Base-by-base conservation (phyloP, 257 asterid species). In the Striga asiatica region DNA sequence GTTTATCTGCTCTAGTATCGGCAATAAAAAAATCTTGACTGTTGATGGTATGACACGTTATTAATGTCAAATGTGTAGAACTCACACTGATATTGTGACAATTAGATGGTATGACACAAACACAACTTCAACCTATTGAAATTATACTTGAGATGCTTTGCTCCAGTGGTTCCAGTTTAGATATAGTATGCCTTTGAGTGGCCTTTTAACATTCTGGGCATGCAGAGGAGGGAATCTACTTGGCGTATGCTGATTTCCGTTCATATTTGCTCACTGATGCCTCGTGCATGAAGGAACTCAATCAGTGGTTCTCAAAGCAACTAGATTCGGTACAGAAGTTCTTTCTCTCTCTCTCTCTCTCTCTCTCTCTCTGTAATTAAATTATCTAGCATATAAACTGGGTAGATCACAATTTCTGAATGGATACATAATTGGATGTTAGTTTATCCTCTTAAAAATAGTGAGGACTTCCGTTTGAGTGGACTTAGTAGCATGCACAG, bases 251-350 rank as follows among this genome's bases (percentile, higher is more conserved):
- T 50, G 97, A 84, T 73, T 92, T 88, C 64, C 88, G 81, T 63
- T 64, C 81, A 35, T 92, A 82, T 81, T 80, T 88, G 81, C 76
- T 84, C 39, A 76, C 43, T 68, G 98, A 92, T 71, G 75, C 94
- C 41, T 73, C 89, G 61, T 80, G 93, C 70, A 78, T 80, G 82
- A 79, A 88, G 80, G 95, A 92, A 81, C 76, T 92, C 54, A 92
- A 78, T 61, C 87, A 84, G 56, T 92, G 98, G 98, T 84, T 92
- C 58, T 23, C 77, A 47, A 84, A 82, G 81, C 95, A 92, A 71
- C 69, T 88, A 59, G 95, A 92, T 67, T 76, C 95, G 87, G 97
- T 89, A 82, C 16, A 52, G 28, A 61, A 49, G 50, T 25, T 38
- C 18, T 10, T 38, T 32, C 25, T 38, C 21, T 13, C 31, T 31